Percentiles rank a stretch among this genome's conserved stretches.
Conservation (phyloP, 768 basidiomycete genomes). For the Leccinum ochraceum region DNA sequence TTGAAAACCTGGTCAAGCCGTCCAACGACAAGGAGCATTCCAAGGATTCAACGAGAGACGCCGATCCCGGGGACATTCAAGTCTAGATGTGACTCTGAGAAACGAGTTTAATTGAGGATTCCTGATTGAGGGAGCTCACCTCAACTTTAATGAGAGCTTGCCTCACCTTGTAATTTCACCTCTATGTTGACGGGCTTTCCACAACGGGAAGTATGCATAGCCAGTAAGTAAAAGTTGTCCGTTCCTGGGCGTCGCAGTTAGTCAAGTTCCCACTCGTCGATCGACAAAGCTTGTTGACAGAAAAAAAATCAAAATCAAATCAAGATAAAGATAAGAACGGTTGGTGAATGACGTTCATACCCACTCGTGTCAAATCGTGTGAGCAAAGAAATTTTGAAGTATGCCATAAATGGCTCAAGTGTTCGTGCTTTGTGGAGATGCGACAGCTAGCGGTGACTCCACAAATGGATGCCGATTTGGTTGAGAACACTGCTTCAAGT, state of each 20-base stretch:
- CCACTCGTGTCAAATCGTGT: slow-evolving; percentile 5
- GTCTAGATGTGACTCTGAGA: not conserved
- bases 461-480: slow-evolving; percentile 1
- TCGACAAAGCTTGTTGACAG: not conserved
- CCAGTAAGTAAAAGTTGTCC: not conserved
- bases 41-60: slow-evolving; percentile 1
- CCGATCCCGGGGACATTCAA: slow-evolving; percentile 2
- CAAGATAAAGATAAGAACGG: not conserved
- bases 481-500: not conserved
- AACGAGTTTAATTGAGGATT: slow-evolving; percentile 3
- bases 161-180: not conserved
- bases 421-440: not conserved
- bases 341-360: not conserved
- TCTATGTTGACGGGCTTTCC: slow-evolving; percentile 1
- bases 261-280: not conserved
- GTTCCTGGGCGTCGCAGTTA: slow-evolving; percentile 7
- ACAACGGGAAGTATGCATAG: slow-evolving; percentile 2
- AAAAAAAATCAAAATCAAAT: not conserved
- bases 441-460: slow-evolving; percentile 2
- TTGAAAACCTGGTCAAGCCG: not conserved
- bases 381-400: not conserved
- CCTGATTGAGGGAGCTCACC: slow-evolving; percentile 4
- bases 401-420: not conserved
- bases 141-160: not conserved
- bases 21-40: not conserved